Evolutionary conservation across 2,329 filamentous ascomycete genomes (phyloP).

Genomic region (Phialocephala subalpina): DNA sequence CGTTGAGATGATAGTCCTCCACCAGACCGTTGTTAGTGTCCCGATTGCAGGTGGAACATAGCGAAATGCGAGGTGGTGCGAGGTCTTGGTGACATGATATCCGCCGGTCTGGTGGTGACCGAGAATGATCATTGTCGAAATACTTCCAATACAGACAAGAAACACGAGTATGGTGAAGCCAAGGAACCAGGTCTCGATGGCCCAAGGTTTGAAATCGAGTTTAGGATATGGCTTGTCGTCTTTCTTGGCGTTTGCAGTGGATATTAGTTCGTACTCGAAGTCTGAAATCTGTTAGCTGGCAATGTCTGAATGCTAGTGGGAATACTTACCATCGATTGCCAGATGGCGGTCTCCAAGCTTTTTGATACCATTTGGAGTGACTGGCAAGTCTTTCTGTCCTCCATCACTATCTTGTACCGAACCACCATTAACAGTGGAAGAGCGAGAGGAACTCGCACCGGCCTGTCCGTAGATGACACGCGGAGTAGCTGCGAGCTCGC

Average conservation of each 20-base stretch:
- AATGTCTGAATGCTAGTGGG: background rate
- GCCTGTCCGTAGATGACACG: too few relatives aligned
- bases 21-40: slow-evolving; percentile 2
- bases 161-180: background rate
- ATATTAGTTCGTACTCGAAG: background rate
- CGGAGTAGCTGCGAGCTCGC: too few relatives aligned
- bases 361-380: background rate
- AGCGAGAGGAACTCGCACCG: too few relatives aligned
- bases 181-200: background rate
- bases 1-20: background rate
- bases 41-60: slow-evolving; percentile 1
- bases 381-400: too few relatives aligned
- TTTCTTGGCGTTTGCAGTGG: background rate
- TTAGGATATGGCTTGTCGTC: background rate
- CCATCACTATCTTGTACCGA: too few relatives aligned
- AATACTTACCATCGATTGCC: background rate
- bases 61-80: background rate
- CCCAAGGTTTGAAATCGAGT: background rate
- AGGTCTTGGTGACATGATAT: background rate
- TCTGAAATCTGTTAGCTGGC: background rate
- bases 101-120: background rate
- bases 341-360: background rate
- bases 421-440: too few relatives aligned
- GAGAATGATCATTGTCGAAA: background rate
- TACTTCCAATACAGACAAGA: background rate